Evolutionary conservation across 129 eudicot species (phyloP).

Genomic region (Heracleum sosnowskyi): DNA sequence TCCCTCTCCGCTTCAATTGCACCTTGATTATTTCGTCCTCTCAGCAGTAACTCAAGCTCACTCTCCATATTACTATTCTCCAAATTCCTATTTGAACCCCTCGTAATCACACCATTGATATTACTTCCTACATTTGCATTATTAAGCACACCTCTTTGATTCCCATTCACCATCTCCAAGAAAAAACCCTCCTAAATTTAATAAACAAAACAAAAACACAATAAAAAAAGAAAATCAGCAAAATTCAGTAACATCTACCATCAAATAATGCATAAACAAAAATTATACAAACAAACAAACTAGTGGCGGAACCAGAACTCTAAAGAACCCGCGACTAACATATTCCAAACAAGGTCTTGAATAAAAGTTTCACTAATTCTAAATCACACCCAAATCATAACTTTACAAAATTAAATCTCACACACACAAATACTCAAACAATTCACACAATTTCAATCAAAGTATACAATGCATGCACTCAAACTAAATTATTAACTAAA

Average conservation of each 20-base stretch:
- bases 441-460: neutral
- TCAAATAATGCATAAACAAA: neutral
- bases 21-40: constrained; percentile 28
- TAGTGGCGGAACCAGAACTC: constrained; percentile 1
- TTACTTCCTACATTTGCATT: constrained; percentile 18
- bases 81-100: constrained; percentile 28
- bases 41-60: constrained; percentile 58
- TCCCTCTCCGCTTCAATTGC: constrained; percentile 40
- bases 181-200: constrained; percentile 19
- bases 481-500: neutral
- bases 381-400: neutral
- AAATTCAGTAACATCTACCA: neutral
- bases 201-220: neutral
- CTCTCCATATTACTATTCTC: constrained; percentile 33
- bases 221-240: neutral
- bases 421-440: neutral
- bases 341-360: neutral
- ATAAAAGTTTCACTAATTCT: neutral
- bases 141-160: constrained; percentile 9
- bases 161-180: constrained; percentile 17
- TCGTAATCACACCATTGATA: constrained; percentile 27
- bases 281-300: neutral
- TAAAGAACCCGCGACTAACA: neutral
- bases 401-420: neutral
- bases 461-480: neutral